Base-by-base conservation (phyloP, 2,329 filamentous ascomycete species). In the Aspergillus aculeatinus region DNA sequence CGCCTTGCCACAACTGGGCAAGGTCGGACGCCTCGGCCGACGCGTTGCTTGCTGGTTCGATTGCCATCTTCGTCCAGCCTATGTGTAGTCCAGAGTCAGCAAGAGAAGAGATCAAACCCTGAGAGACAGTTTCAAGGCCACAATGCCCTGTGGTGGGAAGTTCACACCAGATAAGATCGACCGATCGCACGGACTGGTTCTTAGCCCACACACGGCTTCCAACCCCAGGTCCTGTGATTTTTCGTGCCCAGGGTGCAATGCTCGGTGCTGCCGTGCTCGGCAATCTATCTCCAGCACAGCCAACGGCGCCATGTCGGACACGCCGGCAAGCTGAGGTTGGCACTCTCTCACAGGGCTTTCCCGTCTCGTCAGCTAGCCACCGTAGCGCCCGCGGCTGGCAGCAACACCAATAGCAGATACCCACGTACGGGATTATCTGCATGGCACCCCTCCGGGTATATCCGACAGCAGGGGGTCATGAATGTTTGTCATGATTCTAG, bases 1-100 rank as follows among this genome's bases (percentile, higher is more conserved):
- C 57, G 14, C 14, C 29, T 14, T 54, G 29, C 57, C 57, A 59
- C 35, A 59, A 51, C n/a, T 59, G 57, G 19, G 44, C 51, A 12
- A 58, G 31, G 23, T 58, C 42, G 6, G 56, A 47, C 10, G 14
- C 23, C 31, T 29, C 27, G 35, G 23, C 52, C 12, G 19, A 33
- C 10, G 23, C 16, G 6, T 31, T 19, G 27, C 27, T 21, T 19
- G 19, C 48, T 10, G 25, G 27, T 12, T 33, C 31, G 4, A 27
- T 31, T 31, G 27, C 14, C 12, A 31, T 51, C 3, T n/a, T 51
- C 2, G 16, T 14, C 48, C 11, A 2, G 16, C 9, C 10, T 9
- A 7, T 5, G 10, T n/a, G 6, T 0, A 21, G 14, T 9, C 3
- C 2, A 19, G 14, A 42, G 5, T 42, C 39, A 9, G 10, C 5